phyloP scores from a whole-genome alignment of 1,139 yeast genomes.

The Magnusiomyces clavatus region DNA sequence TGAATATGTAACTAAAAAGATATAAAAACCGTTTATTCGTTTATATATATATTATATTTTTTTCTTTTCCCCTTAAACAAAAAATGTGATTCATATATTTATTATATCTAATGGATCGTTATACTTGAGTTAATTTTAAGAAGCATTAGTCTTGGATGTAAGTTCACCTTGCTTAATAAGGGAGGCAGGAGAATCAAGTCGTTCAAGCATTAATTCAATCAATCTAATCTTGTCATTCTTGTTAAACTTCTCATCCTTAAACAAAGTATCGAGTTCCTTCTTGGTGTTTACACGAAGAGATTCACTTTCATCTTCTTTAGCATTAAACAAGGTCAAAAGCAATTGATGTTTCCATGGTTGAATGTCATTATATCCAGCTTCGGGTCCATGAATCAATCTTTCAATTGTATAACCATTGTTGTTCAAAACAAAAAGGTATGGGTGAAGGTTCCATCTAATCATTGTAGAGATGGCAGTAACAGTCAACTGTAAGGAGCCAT shows the following conservation, averaged over 20 bases:
- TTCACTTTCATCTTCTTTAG: constrained; percentile 35
- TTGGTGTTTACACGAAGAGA: constrained; percentile 49
- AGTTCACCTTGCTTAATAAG: constrained; percentile 70
- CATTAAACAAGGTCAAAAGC: constrained; percentile 64
- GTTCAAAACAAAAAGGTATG: constrained; percentile 75
- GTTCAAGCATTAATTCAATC: constrained; percentile 71
- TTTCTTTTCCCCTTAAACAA: too few species aligned
- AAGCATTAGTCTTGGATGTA: constrained; percentile 54
- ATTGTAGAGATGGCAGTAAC: constrained; percentile 82
- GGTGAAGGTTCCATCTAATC: constrained; percentile 71
- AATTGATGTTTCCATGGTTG: constrained; percentile 75
- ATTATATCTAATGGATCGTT: too few species aligned
- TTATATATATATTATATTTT: too few species aligned
- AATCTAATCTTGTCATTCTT: constrained; percentile 60
- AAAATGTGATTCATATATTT: too few species aligned
- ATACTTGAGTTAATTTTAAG: not conserved
- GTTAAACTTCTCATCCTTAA: constrained; percentile 47
- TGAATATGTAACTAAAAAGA: too few species aligned
- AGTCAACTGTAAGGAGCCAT: constrained; percentile 83
- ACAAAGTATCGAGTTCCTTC: constrained; percentile 59
- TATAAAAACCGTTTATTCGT: too few species aligned
- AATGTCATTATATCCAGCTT: constrained; percentile 69
- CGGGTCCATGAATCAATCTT: constrained; percentile 76
- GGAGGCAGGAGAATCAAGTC: constrained; percentile 73
- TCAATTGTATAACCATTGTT: constrained; percentile 88